Base-by-base conservation (phyloP, 257 asterid genomes). In the Ehretia macrophylla region DNA sequence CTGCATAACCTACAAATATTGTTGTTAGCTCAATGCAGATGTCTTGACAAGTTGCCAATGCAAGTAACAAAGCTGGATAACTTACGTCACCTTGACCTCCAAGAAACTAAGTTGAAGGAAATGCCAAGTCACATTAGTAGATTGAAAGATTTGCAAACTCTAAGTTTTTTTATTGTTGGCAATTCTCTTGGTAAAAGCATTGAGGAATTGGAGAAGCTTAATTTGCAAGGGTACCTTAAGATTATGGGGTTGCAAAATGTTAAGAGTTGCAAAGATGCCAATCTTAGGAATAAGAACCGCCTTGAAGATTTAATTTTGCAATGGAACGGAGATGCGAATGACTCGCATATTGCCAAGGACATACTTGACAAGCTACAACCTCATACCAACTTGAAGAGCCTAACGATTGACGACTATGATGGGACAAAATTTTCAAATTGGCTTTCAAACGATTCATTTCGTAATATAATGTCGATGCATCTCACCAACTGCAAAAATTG, bases 301-400 rank as follows among this genome's bases (percentile, higher is more conserved):
- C 23, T 67, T 40, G 38, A 40, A 60, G 42, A 27, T 11, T 45
- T 59, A 20, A 8, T 17, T 18, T 59, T 67, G 17, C 3, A 35
- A 35, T 67, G 66, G 72, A 45, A n/a, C 0, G 20, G 19, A 4
- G 22, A 0, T 35, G 17, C 52, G 0, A 1, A 46, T 2, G 20
- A n/a, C 50, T 60, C 67, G 0, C 56, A 9, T n/a, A 46, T 17
- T 21, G 65, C 38, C 64, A n/a, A 58, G 61, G 51, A 68, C 60
- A 77, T 78, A 12, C 80, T 81, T 27, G 82, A 73, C 60, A 68
- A 75, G 83, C 62, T 71, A 53, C 75, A 67, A 66, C 88, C 85
- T n/a, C 77, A 78, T 63, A 53, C 51, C 49, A 76, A 68, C 59
- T 46, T 74, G 52, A 72, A 68, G 59, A 68, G 63, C 42, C 17